phyloP scores from a whole-genome alignment of 345 rosid genomes.

The Pugionium cornutum region DNA sequence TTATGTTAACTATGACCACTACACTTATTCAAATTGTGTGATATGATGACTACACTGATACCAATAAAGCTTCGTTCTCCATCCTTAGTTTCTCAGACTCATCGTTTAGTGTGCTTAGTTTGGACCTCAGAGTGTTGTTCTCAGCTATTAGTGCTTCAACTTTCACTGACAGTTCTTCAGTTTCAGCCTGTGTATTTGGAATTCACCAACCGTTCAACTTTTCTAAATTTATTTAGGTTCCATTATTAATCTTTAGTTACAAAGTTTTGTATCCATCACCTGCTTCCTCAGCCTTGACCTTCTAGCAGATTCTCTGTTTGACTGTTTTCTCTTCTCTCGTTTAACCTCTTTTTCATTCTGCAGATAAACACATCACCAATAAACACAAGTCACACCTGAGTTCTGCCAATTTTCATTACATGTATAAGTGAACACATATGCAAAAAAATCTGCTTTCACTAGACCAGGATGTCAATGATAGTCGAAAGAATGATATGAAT shows the following conservation, averaged over 20 bases:
- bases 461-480: not conserved
- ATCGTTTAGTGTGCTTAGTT: slow-evolving; percentile 56
- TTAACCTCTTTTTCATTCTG: slow-evolving; percentile 84
- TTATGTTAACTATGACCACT: not conserved
- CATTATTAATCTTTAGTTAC: slow-evolving; percentile 11
- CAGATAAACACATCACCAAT: slow-evolving; percentile 17
- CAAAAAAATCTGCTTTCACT: not conserved
- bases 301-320: slow-evolving; percentile 94
- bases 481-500: not conserved
- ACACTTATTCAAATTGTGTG: not conserved
- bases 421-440: not conserved
- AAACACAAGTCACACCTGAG: slow-evolving; percentile 6
- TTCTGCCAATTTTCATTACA: too few relatives aligned
- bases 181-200: slow-evolving; percentile 84
- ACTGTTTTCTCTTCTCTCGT: slow-evolving; percentile 95
- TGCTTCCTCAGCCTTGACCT: slow-evolving; percentile 95
- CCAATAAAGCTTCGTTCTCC: slow-evolving; percentile 69
- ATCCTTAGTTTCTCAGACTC: slow-evolving; percentile 69
- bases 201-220: too few relatives aligned
- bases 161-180: slow-evolving; percentile 71
- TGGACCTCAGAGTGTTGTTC: slow-evolving; percentile 65
- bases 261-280: slow-evolving; percentile 45
- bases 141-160: slow-evolving; percentile 68
- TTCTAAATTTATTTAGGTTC: too few relatives aligned
- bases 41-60: slow-evolving; percentile 25